Conservation (phyloP, 306 rosid species). For the Rosa rugosa region DNA sequence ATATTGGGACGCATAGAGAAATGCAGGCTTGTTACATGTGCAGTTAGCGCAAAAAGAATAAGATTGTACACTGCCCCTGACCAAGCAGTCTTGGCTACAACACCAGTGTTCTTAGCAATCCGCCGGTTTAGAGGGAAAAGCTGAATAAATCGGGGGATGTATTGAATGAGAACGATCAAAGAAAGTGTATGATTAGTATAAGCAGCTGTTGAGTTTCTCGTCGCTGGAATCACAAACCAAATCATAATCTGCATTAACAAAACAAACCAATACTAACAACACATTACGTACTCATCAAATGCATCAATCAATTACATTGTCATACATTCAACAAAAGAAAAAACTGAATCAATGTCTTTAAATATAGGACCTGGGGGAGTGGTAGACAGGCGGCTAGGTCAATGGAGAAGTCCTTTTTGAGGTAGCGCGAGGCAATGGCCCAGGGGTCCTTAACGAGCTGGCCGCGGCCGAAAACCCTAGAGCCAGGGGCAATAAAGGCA, state of each 20-base stretch:
- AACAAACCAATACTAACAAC: not conserved
- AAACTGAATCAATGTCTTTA: too few species aligned
- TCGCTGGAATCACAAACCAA: constrained; percentile 77
- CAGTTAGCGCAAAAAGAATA: constrained; percentile 63
- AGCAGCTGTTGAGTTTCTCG: constrained; percentile 51
- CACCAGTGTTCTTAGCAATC: constrained; percentile 74
- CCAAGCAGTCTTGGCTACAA: constrained; percentile 73
- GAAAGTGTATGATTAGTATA: constrained; percentile 73
- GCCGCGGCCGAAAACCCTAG: constrained; percentile 61
- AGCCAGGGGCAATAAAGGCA: constrained; percentile 47
- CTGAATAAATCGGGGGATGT: constrained; percentile 64
- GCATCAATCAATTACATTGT: not conserved
- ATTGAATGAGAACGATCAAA: constrained; percentile 77
- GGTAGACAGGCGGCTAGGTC: constrained; percentile 83
- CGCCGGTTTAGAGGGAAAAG: constrained; percentile 69
- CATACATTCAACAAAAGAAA: too few species aligned
- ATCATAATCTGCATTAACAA: constrained; percentile 50
- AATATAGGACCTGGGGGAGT: constrained; percentile 65
- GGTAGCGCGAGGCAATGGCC: constrained; percentile 58
- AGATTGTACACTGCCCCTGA: constrained; percentile 88
- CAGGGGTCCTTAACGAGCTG: constrained; percentile 63
- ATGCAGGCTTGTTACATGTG: constrained; percentile 46
- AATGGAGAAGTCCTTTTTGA: constrained; percentile 50
- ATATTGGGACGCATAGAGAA: not conserved
- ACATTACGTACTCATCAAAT: not conserved